Evolutionary conservation across 2,329 filamentous ascomycete genomes (phyloP).

Genomic region (Colletotrichum liriopes): DNA sequence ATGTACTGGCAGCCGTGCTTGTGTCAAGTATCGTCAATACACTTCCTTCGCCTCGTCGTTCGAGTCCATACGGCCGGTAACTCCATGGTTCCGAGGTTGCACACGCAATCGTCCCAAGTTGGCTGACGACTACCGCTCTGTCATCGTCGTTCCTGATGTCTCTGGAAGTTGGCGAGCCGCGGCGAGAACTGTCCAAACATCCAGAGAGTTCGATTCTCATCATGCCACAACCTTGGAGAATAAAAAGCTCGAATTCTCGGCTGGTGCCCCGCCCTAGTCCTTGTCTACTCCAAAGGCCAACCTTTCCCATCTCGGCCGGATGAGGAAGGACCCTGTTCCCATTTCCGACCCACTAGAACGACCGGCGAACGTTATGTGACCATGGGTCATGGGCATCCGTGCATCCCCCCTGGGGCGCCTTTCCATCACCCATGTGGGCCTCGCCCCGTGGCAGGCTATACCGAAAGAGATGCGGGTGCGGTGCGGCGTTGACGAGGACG

Average conservation of each 20-base stretch:
- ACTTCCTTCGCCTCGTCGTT: constrained; percentile 2
- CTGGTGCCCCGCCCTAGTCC: constrained; percentile 21
- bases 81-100: constrained; percentile 23
- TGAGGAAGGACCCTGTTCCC: constrained; percentile 41
- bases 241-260: constrained; percentile 23
- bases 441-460: constrained; percentile 33
- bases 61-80: constrained; percentile 1
- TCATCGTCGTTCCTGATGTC: not conserved
- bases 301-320: constrained; percentile 37
- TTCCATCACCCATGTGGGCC: constrained; percentile 36
- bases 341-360: constrained; percentile 30
- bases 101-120: constrained; percentile 40
- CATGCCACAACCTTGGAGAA: constrained; percentile 26
- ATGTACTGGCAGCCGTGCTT: constrained; percentile 7
- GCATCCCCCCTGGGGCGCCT: constrained; percentile 8
- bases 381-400: constrained; percentile 39
- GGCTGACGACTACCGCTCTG: constrained; percentile 32
- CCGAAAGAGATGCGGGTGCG: constrained; percentile 26
- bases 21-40: not conserved
- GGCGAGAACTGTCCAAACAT: constrained; percentile 8
- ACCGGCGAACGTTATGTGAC: constrained; percentile 36
- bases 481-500: constrained; percentile 18
- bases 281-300: constrained; percentile 7
- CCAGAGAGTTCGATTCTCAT: constrained; percentile 13
- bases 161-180: not conserved